Conservation (phyloP, 1,284 basidiomycete genomes). For the Trichosporon asahii region DNA sequence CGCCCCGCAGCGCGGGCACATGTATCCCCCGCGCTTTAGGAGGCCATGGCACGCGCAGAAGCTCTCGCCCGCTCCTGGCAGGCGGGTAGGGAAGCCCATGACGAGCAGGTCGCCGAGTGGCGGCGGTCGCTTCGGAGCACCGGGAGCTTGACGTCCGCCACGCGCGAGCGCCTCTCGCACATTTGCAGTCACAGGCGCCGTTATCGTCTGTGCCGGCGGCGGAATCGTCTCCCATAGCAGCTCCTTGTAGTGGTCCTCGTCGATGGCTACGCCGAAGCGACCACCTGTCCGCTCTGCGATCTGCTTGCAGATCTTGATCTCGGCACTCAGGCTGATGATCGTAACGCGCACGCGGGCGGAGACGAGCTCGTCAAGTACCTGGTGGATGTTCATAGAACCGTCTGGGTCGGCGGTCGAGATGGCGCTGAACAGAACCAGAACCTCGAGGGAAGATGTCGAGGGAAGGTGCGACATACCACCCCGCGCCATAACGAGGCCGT, state of each 20-base stretch:
- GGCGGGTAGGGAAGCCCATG: slow-evolving; percentile 94
- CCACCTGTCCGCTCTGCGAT: slow-evolving; percentile 85
- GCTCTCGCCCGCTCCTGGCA: slow-evolving; percentile 77
- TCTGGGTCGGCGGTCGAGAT: slow-evolving; percentile 95
- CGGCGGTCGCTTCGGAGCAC: slow-evolving; percentile 49
- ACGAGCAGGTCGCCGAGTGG: slow-evolving; percentile 87
- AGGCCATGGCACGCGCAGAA: slow-evolving; percentile 92
- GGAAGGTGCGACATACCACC: slow-evolving; percentile 92
- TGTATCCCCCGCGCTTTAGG: slow-evolving; percentile 82
- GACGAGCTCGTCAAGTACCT: slow-evolving; percentile 77
- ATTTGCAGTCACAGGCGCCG: slow-evolving; percentile 34
- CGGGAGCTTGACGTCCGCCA: slow-evolving; percentile 31
- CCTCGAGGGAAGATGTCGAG: slow-evolving; percentile 90
- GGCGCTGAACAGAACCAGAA: slow-evolving; percentile 88
- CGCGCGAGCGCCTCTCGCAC: slow-evolving; percentile 57
- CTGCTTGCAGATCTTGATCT: slow-evolving; percentile 95
- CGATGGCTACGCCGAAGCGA: slow-evolving; percentile 89
- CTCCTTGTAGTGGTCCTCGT: slow-evolving; percentile 95
- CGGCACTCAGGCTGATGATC: slow-evolving; percentile 86
- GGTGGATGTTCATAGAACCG: slow-evolving; percentile 70
- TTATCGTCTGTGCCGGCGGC: slow-evolving; percentile 74
- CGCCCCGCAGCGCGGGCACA: slow-evolving; percentile 87
- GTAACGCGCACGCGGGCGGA: slow-evolving; percentile 82
- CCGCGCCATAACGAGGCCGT: slow-evolving; percentile 91
- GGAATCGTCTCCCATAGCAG: slow-evolving; percentile 93